phyloP scores from a whole-genome alignment of 2,329 filamentous ascomycete genomes.

The Akanthomyces muscarius region DNA sequence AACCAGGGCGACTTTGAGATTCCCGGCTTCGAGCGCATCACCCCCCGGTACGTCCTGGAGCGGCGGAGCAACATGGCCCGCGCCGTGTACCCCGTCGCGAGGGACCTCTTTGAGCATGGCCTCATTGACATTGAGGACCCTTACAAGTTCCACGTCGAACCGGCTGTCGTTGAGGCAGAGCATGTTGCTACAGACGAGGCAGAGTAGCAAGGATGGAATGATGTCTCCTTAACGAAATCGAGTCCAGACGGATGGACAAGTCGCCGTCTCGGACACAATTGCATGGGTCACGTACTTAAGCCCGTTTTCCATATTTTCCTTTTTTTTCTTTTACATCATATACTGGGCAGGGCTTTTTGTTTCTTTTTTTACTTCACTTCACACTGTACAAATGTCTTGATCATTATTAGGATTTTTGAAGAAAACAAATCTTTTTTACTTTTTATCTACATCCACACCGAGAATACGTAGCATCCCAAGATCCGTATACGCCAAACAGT shows the following conservation, averaged over 20 bases:
- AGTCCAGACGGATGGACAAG: neutral
- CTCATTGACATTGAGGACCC: slow-evolving; percentile 19
- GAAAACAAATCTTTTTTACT: slow-evolving; percentile 22
- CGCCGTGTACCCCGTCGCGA: slow-evolving; percentile 20
- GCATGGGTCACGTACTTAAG: neutral
- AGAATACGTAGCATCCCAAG: slow-evolving; percentile 65
- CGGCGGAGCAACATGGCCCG: slow-evolving; percentile 21
- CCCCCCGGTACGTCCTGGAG: slow-evolving; percentile 21
- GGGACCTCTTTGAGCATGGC: slow-evolving; percentile 20
- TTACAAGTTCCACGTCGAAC: neutral
- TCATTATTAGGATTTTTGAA: neutral
- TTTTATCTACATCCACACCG: slow-evolving; percentile 49
- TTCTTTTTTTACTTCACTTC: neutral
- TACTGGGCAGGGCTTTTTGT: neutral
- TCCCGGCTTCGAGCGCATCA: slow-evolving; percentile 14
- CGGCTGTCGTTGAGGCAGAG: neutral
- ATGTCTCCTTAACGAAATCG: neutral
- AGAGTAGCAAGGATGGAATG: neutral
- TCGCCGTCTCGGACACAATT: neutral
- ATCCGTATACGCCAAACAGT: slow-evolving; percentile 71
- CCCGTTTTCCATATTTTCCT: neutral
- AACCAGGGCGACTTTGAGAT: slow-evolving; percentile 7
- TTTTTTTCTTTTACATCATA: neutral
- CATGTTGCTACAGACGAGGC: neutral
- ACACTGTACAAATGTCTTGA: neutral